Conservation (phyloP, 23 red algal genomes). For the Pyropia haitanensis region DNA sequence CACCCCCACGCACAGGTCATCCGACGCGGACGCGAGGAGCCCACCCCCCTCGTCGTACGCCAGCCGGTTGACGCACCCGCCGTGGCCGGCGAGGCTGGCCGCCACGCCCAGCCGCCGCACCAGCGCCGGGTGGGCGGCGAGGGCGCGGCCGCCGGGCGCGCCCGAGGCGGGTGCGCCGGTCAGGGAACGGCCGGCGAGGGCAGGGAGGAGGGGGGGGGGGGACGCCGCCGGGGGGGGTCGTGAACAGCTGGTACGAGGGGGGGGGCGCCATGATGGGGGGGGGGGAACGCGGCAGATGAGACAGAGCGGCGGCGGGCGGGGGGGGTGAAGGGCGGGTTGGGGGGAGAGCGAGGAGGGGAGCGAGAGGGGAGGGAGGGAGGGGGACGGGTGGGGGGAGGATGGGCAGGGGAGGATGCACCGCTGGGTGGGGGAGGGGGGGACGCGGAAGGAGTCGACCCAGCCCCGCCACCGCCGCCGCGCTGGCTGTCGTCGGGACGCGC, state of each 20-base stretch:
- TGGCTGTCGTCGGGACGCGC: too few species aligned
- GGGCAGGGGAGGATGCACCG: too few species aligned
- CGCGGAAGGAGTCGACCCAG: too few species aligned
- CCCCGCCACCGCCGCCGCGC: too few species aligned
- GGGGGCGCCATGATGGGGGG: too few species aligned
- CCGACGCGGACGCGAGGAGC: conserved; percentile 52
- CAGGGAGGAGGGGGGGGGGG: conserved; percentile 5
- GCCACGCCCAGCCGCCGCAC: conserved; percentile 9
- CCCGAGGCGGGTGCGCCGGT: neutral
- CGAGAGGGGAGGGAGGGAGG: too few species aligned
- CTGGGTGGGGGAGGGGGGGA: too few species aligned
- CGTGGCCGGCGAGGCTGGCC: conserved; percentile 20
- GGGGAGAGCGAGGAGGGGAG: too few species aligned
- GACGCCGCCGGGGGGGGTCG: conserved; percentile 9
- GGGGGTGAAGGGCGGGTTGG: too few species aligned
- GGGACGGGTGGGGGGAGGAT: too few species aligned
- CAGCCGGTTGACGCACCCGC: conserved; percentile 69
- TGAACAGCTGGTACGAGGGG: neutral
- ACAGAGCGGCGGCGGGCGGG: too few species aligned
- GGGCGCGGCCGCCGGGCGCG: neutral
- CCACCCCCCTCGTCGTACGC: conserved; percentile 19
- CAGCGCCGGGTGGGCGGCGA: conserved; percentile 35
- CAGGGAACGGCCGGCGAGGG: conserved; percentile 8
- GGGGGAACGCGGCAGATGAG: too few species aligned
- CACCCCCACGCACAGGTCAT: conserved; percentile 22